A percentile compares a stretch with the other conserved stretches of the same genome.
Evolutionary conservation across 2,329 filamentous ascomycete genomes (phyloP).

Genomic region (Botrytis aclada): DNA sequence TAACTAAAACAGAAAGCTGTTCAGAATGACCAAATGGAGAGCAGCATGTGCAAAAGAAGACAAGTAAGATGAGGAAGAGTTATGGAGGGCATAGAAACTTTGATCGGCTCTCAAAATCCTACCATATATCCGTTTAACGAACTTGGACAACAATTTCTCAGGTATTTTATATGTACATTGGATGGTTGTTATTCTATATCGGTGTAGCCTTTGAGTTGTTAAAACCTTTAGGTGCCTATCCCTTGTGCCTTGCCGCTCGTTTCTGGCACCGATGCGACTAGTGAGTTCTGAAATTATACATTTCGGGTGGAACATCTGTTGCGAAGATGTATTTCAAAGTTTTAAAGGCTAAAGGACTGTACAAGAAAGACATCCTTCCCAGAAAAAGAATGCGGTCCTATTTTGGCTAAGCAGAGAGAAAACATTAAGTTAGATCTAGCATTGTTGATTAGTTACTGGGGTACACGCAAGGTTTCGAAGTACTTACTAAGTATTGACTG

Average conservation of each 20-base stretch:
- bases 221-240: background rate
- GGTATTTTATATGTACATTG: accelerated
- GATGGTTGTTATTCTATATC: background rate
- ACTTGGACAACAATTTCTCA: accelerated
- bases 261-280: background rate
- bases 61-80: accelerated
- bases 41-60: accelerated
- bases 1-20: background rate
- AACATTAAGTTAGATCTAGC: background rate
- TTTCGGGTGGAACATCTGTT: accelerated
- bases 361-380: accelerated
- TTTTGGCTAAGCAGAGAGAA: background rate
- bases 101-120: background rate
- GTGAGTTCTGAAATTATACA: background rate
- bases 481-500: background rate
- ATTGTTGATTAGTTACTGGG: background rate
- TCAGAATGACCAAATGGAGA: background rate
- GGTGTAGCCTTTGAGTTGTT: background rate
- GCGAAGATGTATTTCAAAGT: background rate
- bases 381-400: too few relatives aligned
- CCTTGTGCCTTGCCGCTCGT: accelerated
- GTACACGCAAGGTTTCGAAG: background rate
- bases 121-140: background rate
- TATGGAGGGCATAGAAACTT: background rate
- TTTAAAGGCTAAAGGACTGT: background rate